A percentile compares a stretch with the other conserved stretches of the same genome.
These are phyloP conservation scores for Colletotrichum sp. DNA, from an alignment of 2,329 filamentous ascomycete species.

Conservation along the genomic window DNA sequence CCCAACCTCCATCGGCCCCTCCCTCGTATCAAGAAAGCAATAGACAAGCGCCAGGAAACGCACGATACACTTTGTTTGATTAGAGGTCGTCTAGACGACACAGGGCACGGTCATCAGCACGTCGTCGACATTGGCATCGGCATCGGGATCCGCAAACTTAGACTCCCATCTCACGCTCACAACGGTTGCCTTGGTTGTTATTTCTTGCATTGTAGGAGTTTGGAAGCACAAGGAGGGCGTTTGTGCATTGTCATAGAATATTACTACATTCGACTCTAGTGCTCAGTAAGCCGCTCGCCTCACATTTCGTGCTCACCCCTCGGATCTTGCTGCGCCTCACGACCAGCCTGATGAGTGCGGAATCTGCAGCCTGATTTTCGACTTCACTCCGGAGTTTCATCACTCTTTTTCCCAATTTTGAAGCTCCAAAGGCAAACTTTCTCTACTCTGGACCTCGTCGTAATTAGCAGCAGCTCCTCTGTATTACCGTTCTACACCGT, in stretches of 20 bases:
- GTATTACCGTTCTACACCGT: too few species aligned
- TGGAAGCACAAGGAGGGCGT: neutral
- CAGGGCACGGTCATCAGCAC: neutral
- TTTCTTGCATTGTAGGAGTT: slow-evolving; percentile 1
- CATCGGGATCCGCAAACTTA: neutral
- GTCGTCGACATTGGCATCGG: neutral
- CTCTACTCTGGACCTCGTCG: too few species aligned
- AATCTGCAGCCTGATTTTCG: neutral
- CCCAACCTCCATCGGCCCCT: neutral
- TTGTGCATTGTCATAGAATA: neutral
- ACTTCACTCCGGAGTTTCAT: too few species aligned
- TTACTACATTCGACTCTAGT: neutral
- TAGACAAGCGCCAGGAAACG: slow-evolving; percentile 10
- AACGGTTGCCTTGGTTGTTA: neutral
- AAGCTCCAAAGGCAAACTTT: too few species aligned
- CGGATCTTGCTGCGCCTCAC: too few species aligned
- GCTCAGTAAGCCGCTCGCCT: too few species aligned
- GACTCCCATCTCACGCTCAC: neutral
- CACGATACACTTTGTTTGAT: slow-evolving; percentile 14
- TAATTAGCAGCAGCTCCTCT: too few species aligned
- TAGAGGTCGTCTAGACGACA: slow-evolving; percentile 3
- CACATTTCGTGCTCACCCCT: too few species aligned
- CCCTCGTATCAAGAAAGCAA: slow-evolving; percentile 17
- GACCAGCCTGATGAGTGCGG: neutral
- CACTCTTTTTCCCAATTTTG: too few species aligned